A percentile compares a stretch with the other conserved stretches of the same genome.
Conservation (phyloP, 495 filamentous ascomycete species). For the Penicillium lividum region DNA sequence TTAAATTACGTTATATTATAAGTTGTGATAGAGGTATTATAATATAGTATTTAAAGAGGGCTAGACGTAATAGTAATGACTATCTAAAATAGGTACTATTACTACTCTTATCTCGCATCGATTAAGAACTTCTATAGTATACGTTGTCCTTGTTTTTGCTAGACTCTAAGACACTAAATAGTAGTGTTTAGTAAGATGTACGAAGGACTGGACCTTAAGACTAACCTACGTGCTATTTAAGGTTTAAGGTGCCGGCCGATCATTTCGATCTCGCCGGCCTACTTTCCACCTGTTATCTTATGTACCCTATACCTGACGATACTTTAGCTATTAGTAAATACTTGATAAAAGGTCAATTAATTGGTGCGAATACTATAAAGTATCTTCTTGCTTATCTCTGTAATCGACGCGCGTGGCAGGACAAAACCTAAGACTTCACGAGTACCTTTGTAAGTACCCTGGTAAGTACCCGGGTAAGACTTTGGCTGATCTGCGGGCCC, state of each 20-base stretch:
- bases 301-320: not conserved
- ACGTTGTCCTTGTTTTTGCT: no score
- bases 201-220: no score
- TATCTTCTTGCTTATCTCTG: not conserved
- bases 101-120: no score
- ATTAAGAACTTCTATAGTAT: no score
- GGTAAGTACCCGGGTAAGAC: not conserved
- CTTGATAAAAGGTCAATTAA: not conserved
- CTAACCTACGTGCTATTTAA: not conserved
- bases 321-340: not conserved
- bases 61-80: no score
- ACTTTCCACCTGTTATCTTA: not conserved
- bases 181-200: no score
- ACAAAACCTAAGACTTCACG: not conserved
- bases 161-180: no score
- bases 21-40: no score
- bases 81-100: no score
- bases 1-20: no score
- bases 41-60: no score
- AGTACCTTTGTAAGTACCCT: not conserved
- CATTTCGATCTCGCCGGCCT: not conserved
- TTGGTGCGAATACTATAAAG: not conserved
- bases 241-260: not conserved
- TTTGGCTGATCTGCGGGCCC: not conserved
- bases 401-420: not conserved